phyloP scores from a whole-genome alignment of 2,329 filamentous ascomycete species.

The Pestalotiopsis sp. region DNA sequence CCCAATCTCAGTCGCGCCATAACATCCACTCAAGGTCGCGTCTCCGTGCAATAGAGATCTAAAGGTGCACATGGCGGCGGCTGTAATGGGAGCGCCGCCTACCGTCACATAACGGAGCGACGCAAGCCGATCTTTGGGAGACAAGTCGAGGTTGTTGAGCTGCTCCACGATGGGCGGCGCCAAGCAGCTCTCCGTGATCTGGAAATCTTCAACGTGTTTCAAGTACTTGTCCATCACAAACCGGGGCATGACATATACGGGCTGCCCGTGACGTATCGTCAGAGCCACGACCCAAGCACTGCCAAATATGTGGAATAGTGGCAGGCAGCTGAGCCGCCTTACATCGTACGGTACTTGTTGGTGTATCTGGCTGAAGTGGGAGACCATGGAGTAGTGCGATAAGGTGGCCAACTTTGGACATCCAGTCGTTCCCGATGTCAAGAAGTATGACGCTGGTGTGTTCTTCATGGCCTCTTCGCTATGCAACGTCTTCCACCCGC shows the following conservation, averaged over 20 bases:
- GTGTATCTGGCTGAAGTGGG: constrained; percentile 31
- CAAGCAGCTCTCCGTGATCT: constrained; percentile 49
- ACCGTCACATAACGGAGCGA: constrained; percentile 45
- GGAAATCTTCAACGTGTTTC: constrained; percentile 37
- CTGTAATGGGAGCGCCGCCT: constrained; percentile 51
- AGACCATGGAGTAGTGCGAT: constrained; percentile 35
- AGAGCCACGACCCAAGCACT: constrained; percentile 46
- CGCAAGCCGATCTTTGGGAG: constrained; percentile 31
- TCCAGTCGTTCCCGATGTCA: constrained; percentile 37
- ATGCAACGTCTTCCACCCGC: constrained; percentile 16
- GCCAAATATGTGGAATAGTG: constrained; percentile 56
- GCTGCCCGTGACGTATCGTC: constrained; percentile 44
- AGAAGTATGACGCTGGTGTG: constrained; percentile 28
- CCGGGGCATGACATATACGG: constrained; percentile 47
- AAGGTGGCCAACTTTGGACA: constrained; percentile 40
- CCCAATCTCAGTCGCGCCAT: constrained; percentile 58
- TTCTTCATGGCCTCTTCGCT: constrained; percentile 21
- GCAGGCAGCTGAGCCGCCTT: constrained; percentile 47
- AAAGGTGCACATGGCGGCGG: constrained; percentile 39
- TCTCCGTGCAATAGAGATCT: constrained; percentile 38
- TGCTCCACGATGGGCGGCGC: constrained; percentile 46
- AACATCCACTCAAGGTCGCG: constrained; percentile 47
- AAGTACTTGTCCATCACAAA: constrained; percentile 43
- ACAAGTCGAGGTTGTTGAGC: constrained; percentile 31
- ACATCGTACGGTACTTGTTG: constrained; percentile 33